Base-by-base conservation (phyloP, 129 eudicot species). In the Cynara cardunculus region DNA sequence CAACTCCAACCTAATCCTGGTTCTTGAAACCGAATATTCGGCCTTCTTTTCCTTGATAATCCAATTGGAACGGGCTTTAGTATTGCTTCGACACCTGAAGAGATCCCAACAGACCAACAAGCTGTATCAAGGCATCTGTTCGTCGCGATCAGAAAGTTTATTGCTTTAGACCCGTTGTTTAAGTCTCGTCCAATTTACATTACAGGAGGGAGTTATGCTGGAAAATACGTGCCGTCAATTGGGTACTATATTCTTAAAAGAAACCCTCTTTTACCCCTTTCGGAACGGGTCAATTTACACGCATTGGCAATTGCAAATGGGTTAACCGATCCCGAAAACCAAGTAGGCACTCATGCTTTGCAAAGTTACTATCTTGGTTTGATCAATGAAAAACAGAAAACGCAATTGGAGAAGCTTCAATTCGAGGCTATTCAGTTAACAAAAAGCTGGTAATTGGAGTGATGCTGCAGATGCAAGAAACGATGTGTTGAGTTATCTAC, bases 61-160 rank as follows among this genome's bases (percentile, higher is more conserved):
- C 99, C 98, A 0, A 96, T 92, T n/a, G 99, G 99, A 16, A 67
- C 86, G 1, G 99, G 99, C 8, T 92, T 96, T 73, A 96, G 99
- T 73, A 74, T 96, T 12, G 97, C 99, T 49, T 67, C 86, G 2
- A 82, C 90, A 4, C 77, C 74, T 0, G 83, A 89, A 28, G 97
- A 95, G 59, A 92, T 95, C 24, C 99, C 93, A 0, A 88, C 77
- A 53, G 88, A 95, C 71, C 99, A 92, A 77, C 53, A 64, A 5
- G 80, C 80, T 44, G 93, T 95, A 24, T 92, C 95, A 1, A 85
- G 87, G 25, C 97, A 95, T 67, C 88, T 95, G 0, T 90, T 74
- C 61, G 78, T 59, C 3, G 97, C 97, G 0, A 90, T 92, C 26
- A 82, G 68, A 41, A 80, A 88, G 71, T 92, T 95, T 75, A 62